Percentiles rank a stretch among this genome's conserved stretches.
These are phyloP conservation scores for Lolium multiflorum DNA, from an alignment of 176 grass and related monocot species.

Conservation along the genomic window DNA sequence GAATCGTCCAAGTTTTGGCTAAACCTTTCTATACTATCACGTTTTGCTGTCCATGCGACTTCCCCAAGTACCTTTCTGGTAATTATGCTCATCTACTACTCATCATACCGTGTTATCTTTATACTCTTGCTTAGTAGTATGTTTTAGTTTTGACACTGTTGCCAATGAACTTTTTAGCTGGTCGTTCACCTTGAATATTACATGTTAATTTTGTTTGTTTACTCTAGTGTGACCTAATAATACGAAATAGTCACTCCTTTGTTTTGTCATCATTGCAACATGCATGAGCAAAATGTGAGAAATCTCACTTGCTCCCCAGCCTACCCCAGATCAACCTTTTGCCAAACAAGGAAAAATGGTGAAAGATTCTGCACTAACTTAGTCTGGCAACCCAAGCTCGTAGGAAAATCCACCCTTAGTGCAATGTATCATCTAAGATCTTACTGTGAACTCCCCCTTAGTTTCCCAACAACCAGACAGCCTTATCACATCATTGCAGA, in stretches of 20 bases:
- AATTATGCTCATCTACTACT: neutral
- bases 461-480: neutral
- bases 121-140: neutral
- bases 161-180: neutral
- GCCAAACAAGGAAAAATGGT: neutral
- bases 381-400: neutral
- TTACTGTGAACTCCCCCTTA: neutral
- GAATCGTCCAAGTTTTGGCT: neutral
- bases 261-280: neutral
- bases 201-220: neutral
- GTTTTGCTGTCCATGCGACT: neutral
- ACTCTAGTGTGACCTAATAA: neutral
- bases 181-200: neutral
- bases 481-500: neutral
- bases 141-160: neutral
- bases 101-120: neutral
- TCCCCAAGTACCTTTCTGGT: neutral
- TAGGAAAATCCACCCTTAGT: neutral
- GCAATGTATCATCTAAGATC: neutral
- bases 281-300: conserved; percentile 2
- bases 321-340: neutral
- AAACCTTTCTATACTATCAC: neutral
- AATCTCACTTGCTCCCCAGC: neutral
- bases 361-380: neutral
- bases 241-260: neutral